Conservation (phyloP, 139 green algal genomes). For the Trebouxia sp. region DNA sequence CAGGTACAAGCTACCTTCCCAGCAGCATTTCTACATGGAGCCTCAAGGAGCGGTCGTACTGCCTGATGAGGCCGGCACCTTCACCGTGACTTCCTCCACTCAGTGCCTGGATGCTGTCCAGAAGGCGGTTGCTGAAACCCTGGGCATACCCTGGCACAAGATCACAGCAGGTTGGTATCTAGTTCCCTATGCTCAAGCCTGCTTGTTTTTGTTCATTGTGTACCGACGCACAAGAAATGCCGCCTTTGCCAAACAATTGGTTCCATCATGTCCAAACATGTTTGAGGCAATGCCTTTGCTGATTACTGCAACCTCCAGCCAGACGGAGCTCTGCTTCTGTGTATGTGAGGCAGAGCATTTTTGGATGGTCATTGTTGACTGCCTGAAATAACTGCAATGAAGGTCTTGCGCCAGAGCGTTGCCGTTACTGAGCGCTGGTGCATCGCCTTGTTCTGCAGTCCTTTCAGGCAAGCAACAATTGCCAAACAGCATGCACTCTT, state of each 20-base stretch:
- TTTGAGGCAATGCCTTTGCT: not conserved
- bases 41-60: constrained; percentile 37
- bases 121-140: constrained; percentile 25
- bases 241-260: no score
- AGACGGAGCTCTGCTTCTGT: no score
- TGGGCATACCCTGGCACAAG: constrained; percentile 35
- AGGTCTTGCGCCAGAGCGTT: no score
- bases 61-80: constrained; percentile 36
- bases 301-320: no score
- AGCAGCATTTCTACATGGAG: constrained; percentile 61
- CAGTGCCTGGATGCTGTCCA: constrained; percentile 45
- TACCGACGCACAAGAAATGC: no score
- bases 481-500: no score
- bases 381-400: no score
- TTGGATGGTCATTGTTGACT: no score
- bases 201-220: not conserved
- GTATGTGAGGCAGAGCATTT: no score
- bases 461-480: no score
- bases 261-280: not conserved
- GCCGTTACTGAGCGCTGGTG: no score
- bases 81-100: constrained; percentile 38
- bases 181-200: not conserved
- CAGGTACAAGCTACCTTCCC: constrained; percentile 37
- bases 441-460: no score
- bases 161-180: constrained; percentile 26